Evolutionary conservation across 2,329 filamentous ascomycete species (phyloP).

Genomic region (Seiridium cupressi): DNA sequence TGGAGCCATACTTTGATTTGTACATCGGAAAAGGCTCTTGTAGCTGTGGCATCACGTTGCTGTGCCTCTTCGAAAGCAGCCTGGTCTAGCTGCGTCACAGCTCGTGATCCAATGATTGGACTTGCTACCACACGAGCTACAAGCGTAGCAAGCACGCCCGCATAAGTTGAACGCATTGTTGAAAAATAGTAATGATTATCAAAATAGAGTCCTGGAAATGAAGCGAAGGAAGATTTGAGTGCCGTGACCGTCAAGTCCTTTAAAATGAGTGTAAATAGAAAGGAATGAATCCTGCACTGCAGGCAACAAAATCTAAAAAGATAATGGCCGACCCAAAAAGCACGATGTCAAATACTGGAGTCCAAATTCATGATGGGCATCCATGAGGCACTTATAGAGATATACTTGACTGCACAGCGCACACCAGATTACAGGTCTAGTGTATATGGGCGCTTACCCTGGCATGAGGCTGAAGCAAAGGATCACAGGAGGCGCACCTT

Average conservation of each 20-base stretch:
- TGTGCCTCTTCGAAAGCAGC: conserved; percentile 40
- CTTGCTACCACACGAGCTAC: conserved; percentile 15
- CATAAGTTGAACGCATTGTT: neutral
- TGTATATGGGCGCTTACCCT: neutral
- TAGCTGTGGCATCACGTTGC: conserved; percentile 36
- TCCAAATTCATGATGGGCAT: too few relatives aligned
- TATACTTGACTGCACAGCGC: neutral
- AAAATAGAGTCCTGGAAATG: neutral
- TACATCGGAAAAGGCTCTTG: conserved; percentile 34
- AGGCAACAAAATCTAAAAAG: neutral
- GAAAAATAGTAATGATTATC: conserved; percentile 1
- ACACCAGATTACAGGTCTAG: neutral
- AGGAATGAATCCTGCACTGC: neutral
- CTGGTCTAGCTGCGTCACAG: conserved; percentile 33
- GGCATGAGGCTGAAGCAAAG: neutral
- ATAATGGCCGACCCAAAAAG: too few relatives aligned
- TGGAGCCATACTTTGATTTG: conserved; percentile 31
- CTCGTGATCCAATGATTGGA: conserved; percentile 18
- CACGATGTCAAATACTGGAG: too few relatives aligned
- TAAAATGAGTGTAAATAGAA: neutral
- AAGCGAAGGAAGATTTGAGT: neutral
- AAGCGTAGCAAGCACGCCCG: conserved; percentile 12
- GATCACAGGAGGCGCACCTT: conserved; percentile 11
- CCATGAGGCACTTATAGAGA: too few relatives aligned
- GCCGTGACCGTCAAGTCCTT: neutral